Evolutionary conservation across 1,139 yeast species (phyloP), one percentile per base, ranked within the genome.

Genomic region (Scheffersomyces titani): DNA sequence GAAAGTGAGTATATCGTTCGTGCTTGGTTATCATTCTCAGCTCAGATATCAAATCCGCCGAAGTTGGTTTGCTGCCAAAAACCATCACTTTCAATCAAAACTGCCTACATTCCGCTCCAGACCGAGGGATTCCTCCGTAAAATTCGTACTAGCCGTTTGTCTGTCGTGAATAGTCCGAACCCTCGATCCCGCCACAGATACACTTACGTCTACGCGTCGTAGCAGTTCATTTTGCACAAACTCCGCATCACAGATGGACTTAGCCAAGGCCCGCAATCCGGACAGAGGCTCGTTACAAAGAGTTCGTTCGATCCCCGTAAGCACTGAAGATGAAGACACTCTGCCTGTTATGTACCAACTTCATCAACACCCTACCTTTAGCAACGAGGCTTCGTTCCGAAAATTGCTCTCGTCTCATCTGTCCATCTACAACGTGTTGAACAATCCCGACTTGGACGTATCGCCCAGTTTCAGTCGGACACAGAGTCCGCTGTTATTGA

Each of bases 391-490:
- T 19, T 56, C 62, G 40, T 51, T 60, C 51, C 60, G 63, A 55
- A 63, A 66, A 53, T 66, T 78, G 47, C 71, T 78, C 47, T 68
- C 68, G 50, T 72, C 80, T 16, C 80, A 77, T 57, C 76, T 72
- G 71, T 76, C 81, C 2, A 71, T 78, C 36, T 76, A 71, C 60
- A 71, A 77, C 58, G 78, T 74, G 3, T 69, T 78, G 52, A 75
- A 70, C 49, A 76, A 79, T 61, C 83, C 83, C 5, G 81, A 77
- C n/a, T 71, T 78, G 52, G 80, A 77, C 57, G 61, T 70, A 54
- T 59, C 70, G 7, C 65, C 68, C 22, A 30, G 40, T 18, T 44
- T 48, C 51, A 46, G 52, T 30, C 46, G 52, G 19, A 18, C 49
- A 19, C 51, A 21, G 11, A 54, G 52, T 30, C 52, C 55, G 46